A percentile compares a stretch with the other conserved stretches of the same genome.
phyloP scores from a whole-genome alignment of 352 stramenopile species.

The Phytophthora lateralis region DNA sequence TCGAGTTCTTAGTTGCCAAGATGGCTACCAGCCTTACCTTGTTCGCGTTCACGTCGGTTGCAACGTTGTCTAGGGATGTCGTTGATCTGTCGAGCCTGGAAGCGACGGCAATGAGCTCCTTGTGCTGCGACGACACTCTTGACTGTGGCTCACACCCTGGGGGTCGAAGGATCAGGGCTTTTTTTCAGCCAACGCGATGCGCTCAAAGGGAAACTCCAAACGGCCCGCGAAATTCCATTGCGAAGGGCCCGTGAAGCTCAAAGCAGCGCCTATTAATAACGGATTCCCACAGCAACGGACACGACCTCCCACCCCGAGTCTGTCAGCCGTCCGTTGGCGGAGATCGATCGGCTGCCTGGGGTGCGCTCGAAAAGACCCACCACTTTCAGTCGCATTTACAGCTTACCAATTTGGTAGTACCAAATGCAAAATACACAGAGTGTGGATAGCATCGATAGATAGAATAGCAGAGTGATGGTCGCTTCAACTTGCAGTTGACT shows the following conservation, averaged over 20 bases:
- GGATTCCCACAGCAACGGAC: slow-evolving; percentile 24
- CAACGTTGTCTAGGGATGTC: background rate
- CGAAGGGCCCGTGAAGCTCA: slow-evolving; percentile 8
- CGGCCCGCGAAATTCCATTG: slow-evolving; percentile 26
- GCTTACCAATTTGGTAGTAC: too few relatives aligned
- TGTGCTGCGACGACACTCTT: background rate
- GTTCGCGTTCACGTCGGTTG: background rate
- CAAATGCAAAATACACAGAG: background rate
- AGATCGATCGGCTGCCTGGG: slow-evolving; percentile 6
- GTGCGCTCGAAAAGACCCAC: background rate
- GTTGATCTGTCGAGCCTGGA: slow-evolving; percentile 1
- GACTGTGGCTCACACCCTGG: background rate
- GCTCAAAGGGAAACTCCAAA: slow-evolving; percentile 32
- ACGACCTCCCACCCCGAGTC: slow-evolving; percentile 7
- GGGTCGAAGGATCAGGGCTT: slow-evolving; percentile 17
- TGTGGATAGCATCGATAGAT: too few relatives aligned
- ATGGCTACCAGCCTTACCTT: slow-evolving; percentile 9
- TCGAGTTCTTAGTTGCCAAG: slow-evolving; percentile 23
- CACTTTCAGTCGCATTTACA: too few relatives aligned
- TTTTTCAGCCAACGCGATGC: slow-evolving; percentile 8
- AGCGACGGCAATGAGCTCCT: slow-evolving; percentile 3
- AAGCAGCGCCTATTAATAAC: slow-evolving; percentile 35
- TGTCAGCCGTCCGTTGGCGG: slow-evolving; percentile 18
- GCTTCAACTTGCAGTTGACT: slow-evolving; percentile 26
- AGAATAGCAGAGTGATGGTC: slow-evolving; percentile 19